These are phyloP conservation scores for Blastomyces gilchristii DNA, from an alignment of 2,329 filamentous ascomycete species.

Conservation along the genomic window DNA sequence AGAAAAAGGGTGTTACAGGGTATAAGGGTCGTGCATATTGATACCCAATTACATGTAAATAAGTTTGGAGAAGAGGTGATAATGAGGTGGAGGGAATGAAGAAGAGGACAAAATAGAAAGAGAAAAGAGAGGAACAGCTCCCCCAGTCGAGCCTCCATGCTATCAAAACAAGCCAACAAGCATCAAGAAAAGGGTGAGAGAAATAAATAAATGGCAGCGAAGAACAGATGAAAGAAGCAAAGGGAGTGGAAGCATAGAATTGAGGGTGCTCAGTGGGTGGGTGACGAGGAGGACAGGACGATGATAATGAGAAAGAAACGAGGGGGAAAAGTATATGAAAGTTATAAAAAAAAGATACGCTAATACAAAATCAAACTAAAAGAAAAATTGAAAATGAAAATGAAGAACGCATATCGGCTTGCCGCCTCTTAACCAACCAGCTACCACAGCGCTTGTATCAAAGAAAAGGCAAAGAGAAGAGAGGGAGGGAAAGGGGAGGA, in stretches of 20 bases:
- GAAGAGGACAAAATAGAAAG: no score
- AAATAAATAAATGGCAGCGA: constrained; percentile 6
- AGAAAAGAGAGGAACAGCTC: no score
- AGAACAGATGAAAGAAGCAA: constrained; percentile 7
- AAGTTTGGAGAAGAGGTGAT: no score
- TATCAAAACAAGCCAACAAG: background rate
- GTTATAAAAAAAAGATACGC: background rate
- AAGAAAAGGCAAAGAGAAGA: constrained; percentile 17
- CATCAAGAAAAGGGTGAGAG: background rate
- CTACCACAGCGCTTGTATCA: constrained; percentile 7
- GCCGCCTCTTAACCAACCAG: background rate
- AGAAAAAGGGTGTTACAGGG: no score
- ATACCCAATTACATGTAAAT: background rate
- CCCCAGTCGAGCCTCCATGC: no score
- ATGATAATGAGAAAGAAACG: background rate
- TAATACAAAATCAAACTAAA: background rate
- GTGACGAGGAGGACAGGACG: no score
- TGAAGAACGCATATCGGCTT: background rate
- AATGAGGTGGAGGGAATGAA: no score
- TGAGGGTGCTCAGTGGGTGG: no score
- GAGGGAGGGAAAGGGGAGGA: constrained; percentile 2
- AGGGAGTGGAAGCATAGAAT: background rate
- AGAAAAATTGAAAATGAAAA: constrained; percentile 9
- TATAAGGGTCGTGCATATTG: background rate
- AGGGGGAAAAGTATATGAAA: background rate